Base-by-base conservation (phyloP, 1,284 basidiomycete genomes). In the Xanthoconium separans region DNA sequence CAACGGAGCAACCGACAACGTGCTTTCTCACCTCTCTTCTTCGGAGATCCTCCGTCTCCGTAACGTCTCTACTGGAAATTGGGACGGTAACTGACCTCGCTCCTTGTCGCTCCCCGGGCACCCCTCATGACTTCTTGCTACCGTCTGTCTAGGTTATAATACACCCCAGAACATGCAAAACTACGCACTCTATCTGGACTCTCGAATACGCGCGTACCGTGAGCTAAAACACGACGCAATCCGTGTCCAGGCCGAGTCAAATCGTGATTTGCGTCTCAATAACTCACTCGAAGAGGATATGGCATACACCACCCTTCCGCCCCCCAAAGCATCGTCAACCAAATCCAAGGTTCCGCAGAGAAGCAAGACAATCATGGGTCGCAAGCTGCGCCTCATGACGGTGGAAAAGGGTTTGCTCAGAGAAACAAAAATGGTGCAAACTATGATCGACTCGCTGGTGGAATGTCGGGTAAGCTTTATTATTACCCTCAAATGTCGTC, bases 351-450 rank as follows among this genome's bases (percentile, higher is more conserved):
- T 47, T 47, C 75, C 79, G 18, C 73, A 79, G 48, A 75, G 89
- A 55, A 89, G 87, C 70, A 91, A 89, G 70, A 91, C 90, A 0
- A 79, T 90, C n/a, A 77, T 81, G 65, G 89, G 90, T 18, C 77
- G 91, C 61, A 92, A 97, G 65, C 73, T 99, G 60, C 80, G 96
- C 55, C 82, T 89, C 39, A 88, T 99, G 82, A 91, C 91, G 0
- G 96, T 99, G 16, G 96, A 99, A 69, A 98, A 97, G 72, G 96
- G 97, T 5, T 73, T 99, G 48, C 72, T 99, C 55, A 81, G 95
- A 55, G 97, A 99, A 73, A 97, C 95, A 7, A 91, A 87, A 69
- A 83, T 86, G 43, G 91, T 98, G 1, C 96, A 99, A 72, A 83
- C 81, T 61, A 88, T 95, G 79, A 87, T 98, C 63, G 92, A 94